phyloP scores from a whole-genome alignment of 31 red algal species.

The Porphyra umbilicalis region DNA sequence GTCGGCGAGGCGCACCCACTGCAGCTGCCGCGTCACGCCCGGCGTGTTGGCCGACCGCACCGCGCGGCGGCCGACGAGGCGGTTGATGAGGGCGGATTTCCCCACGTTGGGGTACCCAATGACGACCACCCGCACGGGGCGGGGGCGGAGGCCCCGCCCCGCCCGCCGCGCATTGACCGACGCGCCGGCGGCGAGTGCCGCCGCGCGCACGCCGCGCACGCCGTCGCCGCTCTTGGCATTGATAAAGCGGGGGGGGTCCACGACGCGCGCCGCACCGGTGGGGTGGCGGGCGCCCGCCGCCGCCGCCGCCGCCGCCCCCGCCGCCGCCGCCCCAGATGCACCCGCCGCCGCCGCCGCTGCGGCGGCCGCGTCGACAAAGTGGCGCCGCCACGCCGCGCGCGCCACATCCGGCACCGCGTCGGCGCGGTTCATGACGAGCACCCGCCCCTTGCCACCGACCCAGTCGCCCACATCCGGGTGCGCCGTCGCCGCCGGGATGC shows the following conservation, averaged over 20 bases:
- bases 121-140: slow-evolving; percentile 64
- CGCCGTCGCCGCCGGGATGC: slow-evolving; percentile 69
- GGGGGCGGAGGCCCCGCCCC: slow-evolving; percentile 54
- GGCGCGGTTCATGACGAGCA: slow-evolving; percentile 75
- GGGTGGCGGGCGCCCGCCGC: background rate
- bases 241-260: slow-evolving; percentile 27
- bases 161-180: slow-evolving; percentile 75
- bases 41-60: slow-evolving; percentile 87
- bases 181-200: slow-evolving; percentile 46
- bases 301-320: background rate
- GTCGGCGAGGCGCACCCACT: slow-evolving; percentile 87
- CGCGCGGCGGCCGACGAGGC: slow-evolving; percentile 53
- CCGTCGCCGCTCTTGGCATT: slow-evolving; percentile 76
- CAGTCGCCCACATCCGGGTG: slow-evolving; percentile 60
- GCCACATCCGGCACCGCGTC: slow-evolving; percentile 60
- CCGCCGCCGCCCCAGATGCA: no score
- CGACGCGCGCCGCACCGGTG: background rate
- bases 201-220: slow-evolving; percentile 49
- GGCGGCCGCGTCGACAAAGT: slow-evolving; percentile 23
- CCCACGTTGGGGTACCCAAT: slow-evolving; percentile 99
- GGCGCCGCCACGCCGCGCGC: slow-evolving; percentile 41
- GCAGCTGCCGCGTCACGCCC: slow-evolving; percentile 85
- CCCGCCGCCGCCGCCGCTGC: background rate
- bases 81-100: slow-evolving; percentile 97
- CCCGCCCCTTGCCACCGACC: slow-evolving; percentile 50